A percentile compares a stretch with the other conserved stretches of the same genome.
These are phyloP conservation scores for Huntiella savannae DNA, from an alignment of 2,329 filamentous ascomycete genomes.

Conservation along the genomic window DNA sequence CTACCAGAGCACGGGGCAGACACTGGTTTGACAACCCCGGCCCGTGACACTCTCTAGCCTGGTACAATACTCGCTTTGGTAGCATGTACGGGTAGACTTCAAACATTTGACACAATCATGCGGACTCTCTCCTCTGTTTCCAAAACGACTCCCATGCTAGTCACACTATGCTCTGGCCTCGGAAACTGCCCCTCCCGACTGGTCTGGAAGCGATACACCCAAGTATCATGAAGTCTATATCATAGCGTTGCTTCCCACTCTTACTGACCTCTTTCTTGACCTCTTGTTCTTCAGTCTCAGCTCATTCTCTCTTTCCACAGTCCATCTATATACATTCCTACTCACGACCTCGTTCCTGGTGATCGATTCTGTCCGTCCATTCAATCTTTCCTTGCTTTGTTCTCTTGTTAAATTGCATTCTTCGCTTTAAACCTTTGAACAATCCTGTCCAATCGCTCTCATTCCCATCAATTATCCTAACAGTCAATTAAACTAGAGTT, in stretches of 20 bases:
- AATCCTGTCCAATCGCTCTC: constrained; percentile 1
- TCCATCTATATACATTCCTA: constrained; percentile 4
- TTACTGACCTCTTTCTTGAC: background rate
- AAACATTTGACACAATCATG: background rate
- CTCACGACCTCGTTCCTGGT: constrained; percentile 11
- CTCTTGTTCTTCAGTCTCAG: constrained; percentile 8
- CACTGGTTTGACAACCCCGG: background rate
- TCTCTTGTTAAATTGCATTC: constrained; percentile 8
- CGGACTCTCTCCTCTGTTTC: background rate
- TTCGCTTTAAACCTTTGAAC: background rate
- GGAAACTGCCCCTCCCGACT: too few relatives aligned
- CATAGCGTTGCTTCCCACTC: background rate
- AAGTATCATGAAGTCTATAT: background rate
- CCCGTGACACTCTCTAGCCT: too few relatives aligned
- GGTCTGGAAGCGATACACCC: too few relatives aligned
- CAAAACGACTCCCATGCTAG: too few relatives aligned
- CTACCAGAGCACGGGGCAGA: background rate
- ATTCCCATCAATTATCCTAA: constrained; percentile 2
- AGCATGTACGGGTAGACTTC: constrained; percentile 1
- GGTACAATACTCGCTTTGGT: background rate
- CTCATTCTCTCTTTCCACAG: constrained; percentile 8
- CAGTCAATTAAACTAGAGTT: constrained; percentile 5
- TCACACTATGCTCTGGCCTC: too few relatives aligned
- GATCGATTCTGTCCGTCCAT: constrained; percentile 9
- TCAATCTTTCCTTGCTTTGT: constrained; percentile 8